Evolutionary conservation across 352 stramenopile genomes (phyloP), one percentile per base, ranked within the genome.

Genomic region (Blastocystis sp.): DNA sequence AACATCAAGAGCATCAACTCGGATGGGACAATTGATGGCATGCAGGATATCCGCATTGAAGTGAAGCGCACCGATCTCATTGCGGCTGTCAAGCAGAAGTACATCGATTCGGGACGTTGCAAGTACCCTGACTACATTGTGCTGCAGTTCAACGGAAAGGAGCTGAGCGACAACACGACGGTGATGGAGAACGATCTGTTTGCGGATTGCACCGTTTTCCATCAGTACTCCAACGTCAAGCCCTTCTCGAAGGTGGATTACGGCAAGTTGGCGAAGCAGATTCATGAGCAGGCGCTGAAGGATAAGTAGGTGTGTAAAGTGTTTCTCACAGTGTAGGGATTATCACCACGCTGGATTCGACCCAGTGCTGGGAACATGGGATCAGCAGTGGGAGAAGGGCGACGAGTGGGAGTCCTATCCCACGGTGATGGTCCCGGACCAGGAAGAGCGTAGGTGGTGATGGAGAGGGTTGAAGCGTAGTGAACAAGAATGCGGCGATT

Each of bases 41-140:
- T 60, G 1, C 19, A 86, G 23, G 43, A 34, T 76, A 86, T 86
- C 64, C 61, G 38, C 11, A 86, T 86, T 28, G 40, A 76, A 2
- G 76, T 86, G 19, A 86, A 86, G 59, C 43, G 76, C n/a, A 86
- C 76, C 7, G 76, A 86, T 86, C 64, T 86, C 17, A 86, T 86
- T 21, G 76, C 76, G 10, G 19, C 40, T 2, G 76, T 86, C 11
- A 86, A 86, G 45, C 61, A 70, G 34, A 86, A 86, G 53, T 86
- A 86, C 60, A 76, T 86, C 40, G 76, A 86, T 9, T 48, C 76
- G n/a, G 76, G 64, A 86, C 38, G 28, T 11, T 86, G 76, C n/a
- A n/a, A 40, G 23, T n/a, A 34, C 5, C 76, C 76, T 21, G 64
- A 86, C 64, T 88, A 89, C 34, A 88, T 89, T 38, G 59, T 87